phyloP scores from a whole-genome alignment of 2,329 filamentous ascomycete genomes.

The Monilinia laxa region DNA sequence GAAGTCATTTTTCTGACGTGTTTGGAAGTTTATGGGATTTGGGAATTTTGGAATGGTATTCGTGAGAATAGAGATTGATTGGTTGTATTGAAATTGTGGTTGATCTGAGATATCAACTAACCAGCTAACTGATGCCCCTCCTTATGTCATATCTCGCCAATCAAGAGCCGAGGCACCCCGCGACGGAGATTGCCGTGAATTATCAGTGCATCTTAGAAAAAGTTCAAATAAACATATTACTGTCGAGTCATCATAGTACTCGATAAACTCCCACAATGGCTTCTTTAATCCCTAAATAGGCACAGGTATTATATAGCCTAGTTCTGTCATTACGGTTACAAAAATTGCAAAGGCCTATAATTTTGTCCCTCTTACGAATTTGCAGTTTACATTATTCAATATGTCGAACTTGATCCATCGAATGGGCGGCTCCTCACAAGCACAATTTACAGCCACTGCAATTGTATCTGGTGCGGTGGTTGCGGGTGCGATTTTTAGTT shows the following conservation, averaged over 20 bases:
- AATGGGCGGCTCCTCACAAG: conserved; percentile 30
- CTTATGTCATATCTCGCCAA: conserved; percentile 12
- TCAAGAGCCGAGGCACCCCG: conserved; percentile 16
- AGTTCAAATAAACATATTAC: background rate
- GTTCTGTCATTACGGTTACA: background rate
- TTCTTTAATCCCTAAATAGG: background rate
- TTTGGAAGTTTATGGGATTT: background rate
- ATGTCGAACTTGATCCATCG: conserved; percentile 39
- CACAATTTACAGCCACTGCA: conserved; percentile 69
- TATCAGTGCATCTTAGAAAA: conserved; percentile 14
- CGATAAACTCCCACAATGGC: background rate
- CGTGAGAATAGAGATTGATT: background rate
- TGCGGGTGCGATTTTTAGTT: conserved; percentile 60
- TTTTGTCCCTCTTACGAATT: background rate
- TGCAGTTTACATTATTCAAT: conserved; percentile 11
- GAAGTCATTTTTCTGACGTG: conserved; percentile 21
- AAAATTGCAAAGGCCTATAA: conserved; percentile 4
- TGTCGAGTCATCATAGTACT: background rate
- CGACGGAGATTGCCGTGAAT: conserved; percentile 7
- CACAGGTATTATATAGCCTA: background rate
- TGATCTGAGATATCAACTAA: background rate
- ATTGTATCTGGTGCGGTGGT: conserved; percentile 61
- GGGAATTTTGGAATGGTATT: background rate
- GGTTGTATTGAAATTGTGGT: background rate
- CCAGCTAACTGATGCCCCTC: conserved; percentile 11